Evolutionary conservation across 2,329 filamentous ascomycete species (phyloP).

Genomic region (Colletotrichum brevisporum): DNA sequence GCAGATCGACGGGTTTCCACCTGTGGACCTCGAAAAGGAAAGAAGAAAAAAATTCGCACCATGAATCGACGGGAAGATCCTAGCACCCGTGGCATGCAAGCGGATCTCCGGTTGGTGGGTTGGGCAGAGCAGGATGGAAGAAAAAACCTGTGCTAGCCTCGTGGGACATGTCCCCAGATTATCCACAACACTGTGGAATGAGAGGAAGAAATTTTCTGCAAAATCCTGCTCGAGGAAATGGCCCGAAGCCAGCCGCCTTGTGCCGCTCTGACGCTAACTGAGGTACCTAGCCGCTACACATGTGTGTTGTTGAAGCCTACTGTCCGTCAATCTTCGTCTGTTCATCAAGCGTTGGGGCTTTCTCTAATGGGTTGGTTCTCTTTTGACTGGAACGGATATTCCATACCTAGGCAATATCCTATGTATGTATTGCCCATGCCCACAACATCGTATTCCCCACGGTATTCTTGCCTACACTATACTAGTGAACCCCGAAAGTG

Average conservation of each 20-base stretch:
- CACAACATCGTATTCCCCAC: too few species aligned
- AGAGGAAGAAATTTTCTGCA: background rate
- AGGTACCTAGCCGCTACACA: background rate
- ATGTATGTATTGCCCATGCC: too few species aligned
- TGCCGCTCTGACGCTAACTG: conserved; percentile 19
- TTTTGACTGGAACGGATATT: too few species aligned
- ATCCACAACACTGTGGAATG: conserved; percentile 22
- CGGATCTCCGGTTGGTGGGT: conserved; percentile 31
- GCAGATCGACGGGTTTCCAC: conserved; percentile 21
- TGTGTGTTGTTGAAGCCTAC: background rate
- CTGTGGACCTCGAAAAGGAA: background rate
- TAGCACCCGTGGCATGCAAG: conserved; percentile 26
- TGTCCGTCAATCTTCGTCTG: too few species aligned
- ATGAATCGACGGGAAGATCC: conserved; percentile 34
- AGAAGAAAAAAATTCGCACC: background rate
- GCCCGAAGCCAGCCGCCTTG: conserved; percentile 35
- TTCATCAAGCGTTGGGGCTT: too few species aligned
- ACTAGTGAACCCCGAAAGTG: too few species aligned
- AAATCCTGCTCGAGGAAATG: background rate
- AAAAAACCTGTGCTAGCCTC: conserved; percentile 22
- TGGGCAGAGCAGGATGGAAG: conserved; percentile 3
- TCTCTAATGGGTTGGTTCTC: too few species aligned
- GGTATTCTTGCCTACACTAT: too few species aligned
- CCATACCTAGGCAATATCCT: too few species aligned
- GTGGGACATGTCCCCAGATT: conserved; percentile 37